Evolutionary conservation across 2,329 filamentous ascomycete genomes (phyloP), one percentile per base, ranked within the genome.

Genomic region (Aspergillus sp.): DNA sequence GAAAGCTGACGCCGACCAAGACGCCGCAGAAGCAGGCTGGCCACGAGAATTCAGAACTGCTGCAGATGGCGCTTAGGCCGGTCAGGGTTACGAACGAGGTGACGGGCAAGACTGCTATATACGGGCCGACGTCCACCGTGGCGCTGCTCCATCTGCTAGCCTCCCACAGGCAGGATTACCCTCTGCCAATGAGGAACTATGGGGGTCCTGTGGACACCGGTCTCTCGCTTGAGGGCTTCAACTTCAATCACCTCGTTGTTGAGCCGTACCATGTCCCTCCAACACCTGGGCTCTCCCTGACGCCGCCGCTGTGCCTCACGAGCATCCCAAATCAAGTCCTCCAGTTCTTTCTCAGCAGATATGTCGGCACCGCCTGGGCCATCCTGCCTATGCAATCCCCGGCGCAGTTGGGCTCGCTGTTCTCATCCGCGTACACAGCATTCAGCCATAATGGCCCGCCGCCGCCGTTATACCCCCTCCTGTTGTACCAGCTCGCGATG

Each of bases 401-500:
- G 3, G n/a, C 41, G 1, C 52, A 54, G 52, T 19, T 54, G 2
- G 33, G 33, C 5, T 43, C 43, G 8, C 33, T 54, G 4, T 54
- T 46, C 11, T 6, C 14, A 0, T 47, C 43, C 6, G 35, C 52
- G 4, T 54, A 31, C 14, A 27, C 23, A 14, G 52, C 52, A 14
- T 33, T 54, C 15, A 47, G 52, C 14, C 33, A 46, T 3, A 54
- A 54, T 39, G n/a, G 25, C 35, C 41, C 43, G 4, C 52, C 52
- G 27, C 52, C 52, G 27, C n/a, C 35, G 15, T 27, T 54, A 6
- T 44, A 54, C 21, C 52, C 52, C 3, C 23, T 54, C n/a, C 31
- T 54, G 14, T 15, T 54, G 9, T 54, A 47, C 31, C 52, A 54
- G 14, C 52, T 54, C 2, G 52, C 52, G 2, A 40, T 47, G 43